Conservation (phyloP, 2,329 filamentous ascomycete species). For the Claviceps arundinis region DNA sequence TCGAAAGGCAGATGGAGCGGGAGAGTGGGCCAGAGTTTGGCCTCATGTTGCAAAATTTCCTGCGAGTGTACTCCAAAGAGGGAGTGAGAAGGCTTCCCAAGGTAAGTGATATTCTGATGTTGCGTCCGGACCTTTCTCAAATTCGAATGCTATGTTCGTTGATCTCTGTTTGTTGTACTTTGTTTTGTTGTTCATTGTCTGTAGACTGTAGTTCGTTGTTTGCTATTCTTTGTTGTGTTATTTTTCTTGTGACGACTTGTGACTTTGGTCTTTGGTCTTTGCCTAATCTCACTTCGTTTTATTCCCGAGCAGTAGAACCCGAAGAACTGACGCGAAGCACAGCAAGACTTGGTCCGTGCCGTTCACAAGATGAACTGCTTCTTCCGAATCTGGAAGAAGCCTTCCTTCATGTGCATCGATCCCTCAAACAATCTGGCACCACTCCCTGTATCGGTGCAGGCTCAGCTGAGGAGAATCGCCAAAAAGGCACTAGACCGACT, state of each 20-base stretch:
- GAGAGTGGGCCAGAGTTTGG: conserved; percentile 21
- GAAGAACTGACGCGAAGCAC: conserved; percentile 9
- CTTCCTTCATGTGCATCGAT: conserved; percentile 27
- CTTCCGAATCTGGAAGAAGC: conserved; percentile 34
- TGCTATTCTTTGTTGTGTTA: background rate
- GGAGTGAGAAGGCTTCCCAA: conserved; percentile 23
- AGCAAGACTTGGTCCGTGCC: conserved; percentile 29
- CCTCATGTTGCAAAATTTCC: conserved; percentile 22
- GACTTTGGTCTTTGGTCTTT: background rate
- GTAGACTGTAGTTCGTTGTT: background rate
- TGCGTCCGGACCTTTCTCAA: no score
- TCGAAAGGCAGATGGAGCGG: conserved; percentile 22
- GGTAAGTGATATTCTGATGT: conserved; percentile 15
- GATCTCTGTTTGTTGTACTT: background rate
- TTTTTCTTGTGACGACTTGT: no score
- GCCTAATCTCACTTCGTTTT: background rate
- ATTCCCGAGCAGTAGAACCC: no score
- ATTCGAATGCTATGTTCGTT: no score
- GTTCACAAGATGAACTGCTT: conserved; percentile 35
- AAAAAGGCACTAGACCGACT: conserved; percentile 21
- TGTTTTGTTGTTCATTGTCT: background rate
- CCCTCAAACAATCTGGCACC: conserved; percentile 23
- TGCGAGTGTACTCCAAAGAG: conserved; percentile 22
- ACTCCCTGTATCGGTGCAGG: conserved; percentile 27
- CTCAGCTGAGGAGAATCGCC: conserved; percentile 27